Evolutionary conservation across 208 protist genomes (phyloP).

Genomic region (Polymyxa betae): DNA sequence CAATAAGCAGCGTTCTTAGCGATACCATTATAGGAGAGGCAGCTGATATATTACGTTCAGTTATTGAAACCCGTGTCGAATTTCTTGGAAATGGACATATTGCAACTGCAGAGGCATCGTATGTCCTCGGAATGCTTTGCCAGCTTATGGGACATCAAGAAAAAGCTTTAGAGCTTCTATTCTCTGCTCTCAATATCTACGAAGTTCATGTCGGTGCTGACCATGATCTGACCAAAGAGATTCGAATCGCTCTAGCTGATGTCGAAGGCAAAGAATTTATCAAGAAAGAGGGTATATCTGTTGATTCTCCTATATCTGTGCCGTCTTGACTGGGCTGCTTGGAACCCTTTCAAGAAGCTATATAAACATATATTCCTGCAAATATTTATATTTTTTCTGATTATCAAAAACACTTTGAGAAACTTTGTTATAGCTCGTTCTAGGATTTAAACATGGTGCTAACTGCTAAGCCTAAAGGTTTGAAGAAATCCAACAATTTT

Average conservation of each 20-base stretch:
- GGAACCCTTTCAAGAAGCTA: no score
- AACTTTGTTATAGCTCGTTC: no score
- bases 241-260: not conserved
- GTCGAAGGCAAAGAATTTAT: not conserved
- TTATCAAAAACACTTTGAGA: no score
- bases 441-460: no score
- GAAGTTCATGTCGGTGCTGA: conserved; percentile 30
- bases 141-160: conserved; percentile 8
- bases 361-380: no score
- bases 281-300: no score
- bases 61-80: conserved; percentile 13
- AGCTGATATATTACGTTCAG: not conserved
- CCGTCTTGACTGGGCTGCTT: no score
- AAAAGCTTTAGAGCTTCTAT: not conserved
- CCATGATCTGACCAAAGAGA: conserved; percentile 43
- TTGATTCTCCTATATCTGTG: no score
- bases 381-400: no score
- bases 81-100: conserved; percentile 29
- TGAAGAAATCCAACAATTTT: no score
- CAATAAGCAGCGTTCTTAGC: not conserved
- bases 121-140: conserved; percentile 13
- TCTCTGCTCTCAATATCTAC: not conserved
- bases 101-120: not conserved
- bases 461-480: no score
- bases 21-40: not conserved